A percentile compares a stretch with the other conserved stretches of the same genome.
phyloP scores from a whole-genome alignment of 1,284 basidiomycete species.

The Tilletia caries region DNA sequence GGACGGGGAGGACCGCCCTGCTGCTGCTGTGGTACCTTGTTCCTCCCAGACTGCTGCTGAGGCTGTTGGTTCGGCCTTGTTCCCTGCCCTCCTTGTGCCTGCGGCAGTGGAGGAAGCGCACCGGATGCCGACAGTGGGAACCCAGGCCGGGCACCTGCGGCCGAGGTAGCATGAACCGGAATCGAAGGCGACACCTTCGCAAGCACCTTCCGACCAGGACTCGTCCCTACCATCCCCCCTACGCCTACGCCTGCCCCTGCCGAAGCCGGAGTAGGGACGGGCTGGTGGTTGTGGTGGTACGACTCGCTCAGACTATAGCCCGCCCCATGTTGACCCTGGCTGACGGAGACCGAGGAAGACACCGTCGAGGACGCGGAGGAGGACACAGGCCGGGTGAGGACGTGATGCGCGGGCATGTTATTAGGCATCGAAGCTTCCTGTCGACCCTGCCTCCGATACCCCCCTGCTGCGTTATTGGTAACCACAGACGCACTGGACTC shows the following conservation, averaged over 20 bases:
- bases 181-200: background rate
- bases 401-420: background rate
- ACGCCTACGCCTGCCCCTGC: too few species aligned
- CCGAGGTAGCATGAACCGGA: background rate
- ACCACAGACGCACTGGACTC: background rate
- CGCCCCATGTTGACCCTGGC: background rate
- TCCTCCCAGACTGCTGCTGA: slow-evolving; percentile 17
- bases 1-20: slow-evolving; percentile 16
- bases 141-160: slow-evolving; percentile 22
- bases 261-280: too few species aligned
- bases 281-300: background rate
- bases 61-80: slow-evolving; percentile 15
- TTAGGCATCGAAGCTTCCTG: background rate
- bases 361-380: background rate
- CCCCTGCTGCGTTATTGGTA: background rate
- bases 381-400: background rate
- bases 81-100: slow-evolving; percentile 14
- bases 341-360: background rate
- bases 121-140: slow-evolving; percentile 16
- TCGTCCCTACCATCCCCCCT: background rate
- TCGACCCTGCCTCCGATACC: background rate
- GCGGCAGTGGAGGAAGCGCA: background rate
- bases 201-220: background rate
- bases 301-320: slow-evolving; percentile 9
- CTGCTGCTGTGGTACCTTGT: slow-evolving; percentile 17